Base-by-base conservation (phyloP, 192 early-diverging fungal genomes). In the Podila minutissima region DNA sequence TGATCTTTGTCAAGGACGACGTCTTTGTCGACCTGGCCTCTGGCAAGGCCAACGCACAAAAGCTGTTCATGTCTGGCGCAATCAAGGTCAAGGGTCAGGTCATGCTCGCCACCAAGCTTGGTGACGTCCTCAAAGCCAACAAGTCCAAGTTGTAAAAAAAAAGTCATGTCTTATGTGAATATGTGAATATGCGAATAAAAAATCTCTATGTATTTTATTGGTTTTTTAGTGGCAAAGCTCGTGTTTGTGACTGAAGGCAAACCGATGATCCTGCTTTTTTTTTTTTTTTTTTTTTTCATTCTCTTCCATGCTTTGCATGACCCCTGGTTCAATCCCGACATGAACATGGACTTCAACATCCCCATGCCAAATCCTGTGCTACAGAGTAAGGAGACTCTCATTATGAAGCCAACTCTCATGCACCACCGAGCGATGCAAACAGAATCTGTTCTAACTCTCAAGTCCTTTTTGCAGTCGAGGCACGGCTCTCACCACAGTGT, bases 61-160 rank as follows among this genome's bases (percentile, higher is more conserved):
- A 92, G 71, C 86, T 91, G 24, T 96, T 95, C 81, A 94, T 94
- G 93, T 71, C 84, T 41, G 94, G 95, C 51, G 94, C 95, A 71
- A 85, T 92, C 74, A 96, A 96, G 85, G 81, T 92, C 29, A 88
- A 89, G 83, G 89, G 89, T 67, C 89, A 91, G 71, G 82, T 91
- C 62, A 88, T 86, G 85, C 83, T 91, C 59, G 88, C 88, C 26
- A 88, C 88, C 46, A 89, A 89, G 66, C 83, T 91, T 13, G 87
- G 88, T 62, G 75, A 81, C 31, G 84, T 91, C 20, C 74, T 91
- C 49, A 88, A 88, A 59, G 74, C 76, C 71, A 58, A 76, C 4
- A 61, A 61, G 59, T 28, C 59, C 15, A 91, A 88, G 71, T 76
- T 90, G 50, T 90, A 86, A 72, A 75, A 83, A 67, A 19, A 26